These are phyloP conservation scores for Solanum bulbocastanum DNA, from an alignment of 257 asterid genomes.

Conservation along the genomic window DNA sequence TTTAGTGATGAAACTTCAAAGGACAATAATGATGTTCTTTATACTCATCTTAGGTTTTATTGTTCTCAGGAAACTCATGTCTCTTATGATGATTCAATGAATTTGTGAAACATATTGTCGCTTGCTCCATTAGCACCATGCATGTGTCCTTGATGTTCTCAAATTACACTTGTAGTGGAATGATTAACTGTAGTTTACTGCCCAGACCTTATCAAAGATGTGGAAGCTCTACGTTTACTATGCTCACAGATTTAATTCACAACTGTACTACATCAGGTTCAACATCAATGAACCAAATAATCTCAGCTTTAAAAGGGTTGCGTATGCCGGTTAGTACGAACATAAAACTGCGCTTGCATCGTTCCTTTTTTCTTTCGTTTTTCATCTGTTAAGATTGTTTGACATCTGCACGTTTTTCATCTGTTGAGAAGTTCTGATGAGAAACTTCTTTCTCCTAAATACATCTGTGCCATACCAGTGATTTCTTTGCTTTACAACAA, in stretches of 20 bases:
- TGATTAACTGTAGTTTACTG: neutral
- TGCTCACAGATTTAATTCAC: neutral
- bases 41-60: neutral
- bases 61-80: constrained; percentile 58
- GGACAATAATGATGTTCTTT: neutral
- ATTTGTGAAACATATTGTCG: constrained; percentile 78
- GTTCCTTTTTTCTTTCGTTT: no score
- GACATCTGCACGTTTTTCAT: no score
- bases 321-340: no score
- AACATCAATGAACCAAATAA: neutral
- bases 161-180: neutral
- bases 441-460: no score
- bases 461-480: no score
- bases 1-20: neutral
- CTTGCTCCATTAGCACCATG: constrained; percentile 45
- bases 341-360: no score
- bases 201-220: neutral
- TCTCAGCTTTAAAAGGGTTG: no score
- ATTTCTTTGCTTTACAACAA: no score
- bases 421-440: no score
- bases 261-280: neutral
- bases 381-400: no score
- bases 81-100: constrained; percentile 65
- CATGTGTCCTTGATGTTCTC: constrained; percentile 5
- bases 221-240: neutral